phyloP scores from a whole-genome alignment of 2,329 filamentous ascomycete genomes.

The Alternaria burnsii region DNA sequence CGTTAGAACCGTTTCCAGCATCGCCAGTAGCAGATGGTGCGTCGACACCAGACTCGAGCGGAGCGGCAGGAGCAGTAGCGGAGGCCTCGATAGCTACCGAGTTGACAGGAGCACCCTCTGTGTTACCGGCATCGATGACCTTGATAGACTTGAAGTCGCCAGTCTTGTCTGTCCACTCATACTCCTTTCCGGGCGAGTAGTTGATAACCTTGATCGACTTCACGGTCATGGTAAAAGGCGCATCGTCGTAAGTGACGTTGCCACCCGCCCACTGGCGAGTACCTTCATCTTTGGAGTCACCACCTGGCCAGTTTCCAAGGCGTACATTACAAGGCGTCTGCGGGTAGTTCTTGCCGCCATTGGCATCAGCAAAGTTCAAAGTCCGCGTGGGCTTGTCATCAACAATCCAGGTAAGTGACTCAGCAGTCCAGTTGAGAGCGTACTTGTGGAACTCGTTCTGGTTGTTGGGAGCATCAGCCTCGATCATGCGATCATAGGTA shows the following conservation, averaged over 20 bases:
- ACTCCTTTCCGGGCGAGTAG: slow-evolving; percentile 60
- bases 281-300: slow-evolving; percentile 60
- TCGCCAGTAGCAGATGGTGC: slow-evolving; percentile 28
- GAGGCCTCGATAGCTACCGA: slow-evolving; percentile 31
- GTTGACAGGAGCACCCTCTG: slow-evolving; percentile 43
- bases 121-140: slow-evolving; percentile 48
- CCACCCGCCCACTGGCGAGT: slow-evolving; percentile 75
- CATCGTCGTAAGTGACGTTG: slow-evolving; percentile 56
- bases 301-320: slow-evolving; percentile 59
- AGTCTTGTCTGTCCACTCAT: slow-evolving; percentile 60
- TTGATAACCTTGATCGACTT: slow-evolving; percentile 61
- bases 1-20: background rate
- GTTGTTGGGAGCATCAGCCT: slow-evolving; percentile 64
- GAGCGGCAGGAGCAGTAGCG: slow-evolving; percentile 40
- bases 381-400: slow-evolving; percentile 73
- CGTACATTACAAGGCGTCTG: slow-evolving; percentile 75
- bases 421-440: slow-evolving; percentile 75
- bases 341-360: slow-evolving; percentile 70
- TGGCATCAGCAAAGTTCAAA: slow-evolving; percentile 65
- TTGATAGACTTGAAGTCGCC: slow-evolving; percentile 61
- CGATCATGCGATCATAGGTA: slow-evolving; percentile 74
- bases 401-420: slow-evolving; percentile 72
- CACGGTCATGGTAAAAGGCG: slow-evolving; percentile 62
- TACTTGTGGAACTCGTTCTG: slow-evolving; percentile 71
- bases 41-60: slow-evolving; percentile 35